Base-by-base conservation (phyloP, 257 asterid species). In the Cinchona pubescens region DNA sequence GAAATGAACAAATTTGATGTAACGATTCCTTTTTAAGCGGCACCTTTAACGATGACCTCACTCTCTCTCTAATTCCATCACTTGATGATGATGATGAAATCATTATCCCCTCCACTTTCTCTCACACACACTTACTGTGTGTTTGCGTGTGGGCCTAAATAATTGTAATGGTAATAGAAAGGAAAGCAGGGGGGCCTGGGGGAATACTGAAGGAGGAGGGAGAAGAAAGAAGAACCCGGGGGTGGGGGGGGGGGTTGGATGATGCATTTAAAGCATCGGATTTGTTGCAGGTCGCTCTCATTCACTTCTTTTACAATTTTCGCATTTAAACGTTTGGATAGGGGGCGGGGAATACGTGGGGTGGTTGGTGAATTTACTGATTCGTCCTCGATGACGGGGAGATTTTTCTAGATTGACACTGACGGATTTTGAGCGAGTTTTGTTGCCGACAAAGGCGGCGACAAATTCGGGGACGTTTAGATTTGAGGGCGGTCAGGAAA, bases 271-370 rank as follows among this genome's bases (percentile, higher is more conserved):
- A 72, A 73, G 59, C 43, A 51, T 34, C 23, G 18, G 29, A 23
- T 27, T 71, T 34, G 74, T 74, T 74, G 80, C 73, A 76, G 74
- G 84, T 80, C 84, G 76, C 76, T 74, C 15, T 83, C 86, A 73
- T 49, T 73, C 72, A 55, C 78, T 29, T 56, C 21, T 10, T 43
- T 43, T 8, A 1, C 12, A 7, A 1, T 43, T 43, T 43, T 8
- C 48, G 80, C 86, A 77, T 83, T 80, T 80, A 80, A 83, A 80
- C 78, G 80, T 77, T 74, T 64, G 77, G 84, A 80, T 74, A 69
- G 69, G 73, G 15, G 59, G 71, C 46, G 46, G 27, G 48, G 48
- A 43, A 9, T 0, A 5, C 40, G 35, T 16, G 38, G 9, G 1
- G 3, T 7, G 45, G 45, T 5, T 11, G 6, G 45, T 1, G 45